Evolutionary conservation across 768 basidiomycete species (phyloP).

Genomic region (Suillus americanus): DNA sequence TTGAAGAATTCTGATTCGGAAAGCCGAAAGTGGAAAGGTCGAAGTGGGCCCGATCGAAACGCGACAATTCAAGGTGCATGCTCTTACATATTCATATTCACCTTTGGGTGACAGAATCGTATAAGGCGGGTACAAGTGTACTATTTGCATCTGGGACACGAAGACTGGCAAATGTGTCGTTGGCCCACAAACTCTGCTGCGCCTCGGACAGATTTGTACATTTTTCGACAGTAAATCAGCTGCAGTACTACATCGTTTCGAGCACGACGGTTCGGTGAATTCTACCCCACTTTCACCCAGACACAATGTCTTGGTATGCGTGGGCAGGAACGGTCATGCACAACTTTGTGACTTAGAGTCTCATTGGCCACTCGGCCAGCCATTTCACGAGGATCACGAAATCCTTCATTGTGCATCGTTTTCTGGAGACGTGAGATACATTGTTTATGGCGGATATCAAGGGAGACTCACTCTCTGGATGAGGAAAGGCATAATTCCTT

Average conservation of each 20-base stretch:
- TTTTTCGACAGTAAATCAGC: neutral
- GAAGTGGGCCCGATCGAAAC: neutral
- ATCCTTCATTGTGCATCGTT: fast-evolving
- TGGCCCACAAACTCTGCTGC: neutral
- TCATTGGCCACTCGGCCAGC: neutral
- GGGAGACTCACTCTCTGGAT: neutral
- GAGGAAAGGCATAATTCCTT: neutral
- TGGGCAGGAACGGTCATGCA: neutral
- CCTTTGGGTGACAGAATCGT: neutral
- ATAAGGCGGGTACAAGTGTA: neutral
- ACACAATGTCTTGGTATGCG: neutral
- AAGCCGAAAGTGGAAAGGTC: neutral
- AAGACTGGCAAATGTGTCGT: neutral
- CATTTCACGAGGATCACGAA: neutral
- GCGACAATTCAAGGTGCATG: neutral
- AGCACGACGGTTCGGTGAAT: neutral
- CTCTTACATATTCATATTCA: neutral
- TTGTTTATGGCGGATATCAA: neutral
- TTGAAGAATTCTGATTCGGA: neutral
- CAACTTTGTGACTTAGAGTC: neutral
- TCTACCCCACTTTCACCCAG: neutral
- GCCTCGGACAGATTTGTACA: neutral
- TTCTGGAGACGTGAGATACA: neutral
- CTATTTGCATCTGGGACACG: neutral
- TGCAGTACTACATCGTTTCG: neutral